phyloP scores from a whole-genome alignment of 768 basidiomycete genomes.

The Rhizopogon roseolus region DNA sequence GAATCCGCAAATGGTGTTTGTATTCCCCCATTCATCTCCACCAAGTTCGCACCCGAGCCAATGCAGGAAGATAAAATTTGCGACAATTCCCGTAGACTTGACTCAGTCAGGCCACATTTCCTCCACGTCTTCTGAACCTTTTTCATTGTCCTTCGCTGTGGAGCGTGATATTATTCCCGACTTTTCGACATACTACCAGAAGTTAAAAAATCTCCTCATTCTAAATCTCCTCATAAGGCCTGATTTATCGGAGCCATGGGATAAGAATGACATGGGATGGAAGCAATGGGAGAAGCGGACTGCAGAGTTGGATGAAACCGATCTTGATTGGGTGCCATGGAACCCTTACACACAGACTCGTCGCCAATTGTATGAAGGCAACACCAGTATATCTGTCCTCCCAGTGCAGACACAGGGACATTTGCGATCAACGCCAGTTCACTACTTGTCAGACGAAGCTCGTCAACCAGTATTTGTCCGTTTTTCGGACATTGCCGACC shows the following conservation, averaged over 20 bases:
- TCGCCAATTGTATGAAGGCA: not conserved
- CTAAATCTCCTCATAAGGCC: not conserved
- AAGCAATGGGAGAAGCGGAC: too few species aligned
- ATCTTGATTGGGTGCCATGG: constrained; percentile 4
- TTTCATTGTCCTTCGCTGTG: not conserved
- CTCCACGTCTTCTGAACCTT: not conserved
- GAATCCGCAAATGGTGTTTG: too few species aligned
- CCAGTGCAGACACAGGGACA: not conserved
- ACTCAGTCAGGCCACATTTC: not conserved
- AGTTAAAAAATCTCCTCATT: too few species aligned
- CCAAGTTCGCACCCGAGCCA: too few species aligned
- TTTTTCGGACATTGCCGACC: not conserved
- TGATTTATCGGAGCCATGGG: not conserved
- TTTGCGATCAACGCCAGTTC: not conserved
- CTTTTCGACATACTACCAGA: not conserved
- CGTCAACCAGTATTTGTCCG: constrained; percentile 1
- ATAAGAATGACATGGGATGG: not conserved
- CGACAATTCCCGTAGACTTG: not conserved
- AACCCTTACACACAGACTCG: not conserved
- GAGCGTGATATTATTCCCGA: not conserved
- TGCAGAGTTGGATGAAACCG: not conserved
- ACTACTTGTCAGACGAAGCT: constrained; percentile 3
- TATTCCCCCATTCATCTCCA: too few species aligned
- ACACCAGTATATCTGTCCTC: not conserved
- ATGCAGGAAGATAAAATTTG: not conserved